Evolutionary conservation across 768 basidiomycete genomes (phyloP), one percentile per base, ranked within the genome.

Genomic region (Chalciporus piperatus): DNA sequence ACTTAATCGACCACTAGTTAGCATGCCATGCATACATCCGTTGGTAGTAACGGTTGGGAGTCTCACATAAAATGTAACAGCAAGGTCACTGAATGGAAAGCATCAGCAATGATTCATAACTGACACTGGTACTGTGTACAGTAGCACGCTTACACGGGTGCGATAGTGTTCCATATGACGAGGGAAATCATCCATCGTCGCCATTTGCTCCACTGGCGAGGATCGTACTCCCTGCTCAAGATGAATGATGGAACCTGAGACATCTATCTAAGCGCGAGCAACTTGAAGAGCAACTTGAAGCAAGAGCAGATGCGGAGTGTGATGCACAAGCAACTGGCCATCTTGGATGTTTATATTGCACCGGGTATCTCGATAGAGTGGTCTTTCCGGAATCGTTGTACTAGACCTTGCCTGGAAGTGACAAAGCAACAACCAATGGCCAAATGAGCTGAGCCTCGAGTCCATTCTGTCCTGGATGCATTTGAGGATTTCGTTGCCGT

Each of bases 31-130:
- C 19, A 23, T 48, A 6, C 27, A n/a, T 23, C 47, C 6, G 11
- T 17, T 8, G 6, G 40, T 3, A 20, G 20, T 10, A 17, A 35
- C 13, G 7, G 4, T 14, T 4, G 27, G 5, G 17, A 39, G 5
- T 20, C 60, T 59, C 49, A 68, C 66, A 46, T 68, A 67, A 40
- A 66, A 66, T 0, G 66, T 68, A 6, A 58, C 20, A 7, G 66
- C 20, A 41, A 66, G 49, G 19, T 66, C 65, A 20, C 65, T 66
- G 38, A 16, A 13, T 1, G 19, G 45, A 14, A 30, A 7, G 25
- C 3, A 13, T 23, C 17, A 23, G 38, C 55, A 41, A 47, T 46
- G 45, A 22, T 9, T 16, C 32, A 6, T 8, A 1, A 28, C 7
- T 22, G 22, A 4, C 22, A 22, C 22, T 22, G 22, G 22, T 4